A percentile compares a stretch with the other conserved stretches of the same genome.
These are phyloP conservation scores for Ceratobasidium theobromae DNA, from an alignment of 1,284 basidiomycete species.

Conservation along the genomic window DNA sequence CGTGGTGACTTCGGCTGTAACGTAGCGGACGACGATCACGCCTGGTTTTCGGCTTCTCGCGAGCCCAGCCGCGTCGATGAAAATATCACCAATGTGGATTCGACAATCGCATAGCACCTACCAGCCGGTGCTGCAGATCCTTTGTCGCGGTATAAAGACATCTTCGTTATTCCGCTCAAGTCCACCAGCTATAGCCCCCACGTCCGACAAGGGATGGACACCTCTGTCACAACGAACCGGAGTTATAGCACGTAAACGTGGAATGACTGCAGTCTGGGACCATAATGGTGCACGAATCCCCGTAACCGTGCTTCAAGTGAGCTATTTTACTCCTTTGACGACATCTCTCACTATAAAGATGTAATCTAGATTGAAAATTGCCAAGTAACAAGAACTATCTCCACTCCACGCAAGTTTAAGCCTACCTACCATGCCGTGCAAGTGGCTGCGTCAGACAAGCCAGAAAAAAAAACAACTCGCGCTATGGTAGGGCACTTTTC, in stretches of 20 bases:
- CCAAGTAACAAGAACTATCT: conserved; percentile 78
- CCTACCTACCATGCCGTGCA: conserved; percentile 84
- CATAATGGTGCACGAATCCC: conserved; percentile 84
- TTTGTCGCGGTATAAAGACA: neutral
- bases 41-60: too few relatives aligned
- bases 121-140: too few relatives aligned
- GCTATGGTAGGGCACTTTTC: conserved; percentile 87
- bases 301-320: conserved; percentile 91
- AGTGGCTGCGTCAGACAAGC: conserved; percentile 74
- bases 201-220: conserved; percentile 58
- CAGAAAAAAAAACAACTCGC: conserved; percentile 64
- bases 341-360: neutral
- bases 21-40: too few relatives aligned
- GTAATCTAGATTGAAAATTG: conserved; percentile 70
- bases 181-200: neutral
- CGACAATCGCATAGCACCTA: too few relatives aligned
- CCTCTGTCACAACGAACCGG: conserved; percentile 88
- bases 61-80: too few relatives aligned
- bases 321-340: conserved; percentile 34
- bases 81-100: neutral
- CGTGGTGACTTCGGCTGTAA: too few relatives aligned
- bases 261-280: conserved; percentile 95
- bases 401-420: conserved; percentile 58
- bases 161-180: neutral
- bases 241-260: conserved; percentile 92